These are phyloP conservation scores for Fusarium mundagurra DNA, from an alignment of 2,329 filamentous ascomycete species.

Conservation along the genomic window DNA sequence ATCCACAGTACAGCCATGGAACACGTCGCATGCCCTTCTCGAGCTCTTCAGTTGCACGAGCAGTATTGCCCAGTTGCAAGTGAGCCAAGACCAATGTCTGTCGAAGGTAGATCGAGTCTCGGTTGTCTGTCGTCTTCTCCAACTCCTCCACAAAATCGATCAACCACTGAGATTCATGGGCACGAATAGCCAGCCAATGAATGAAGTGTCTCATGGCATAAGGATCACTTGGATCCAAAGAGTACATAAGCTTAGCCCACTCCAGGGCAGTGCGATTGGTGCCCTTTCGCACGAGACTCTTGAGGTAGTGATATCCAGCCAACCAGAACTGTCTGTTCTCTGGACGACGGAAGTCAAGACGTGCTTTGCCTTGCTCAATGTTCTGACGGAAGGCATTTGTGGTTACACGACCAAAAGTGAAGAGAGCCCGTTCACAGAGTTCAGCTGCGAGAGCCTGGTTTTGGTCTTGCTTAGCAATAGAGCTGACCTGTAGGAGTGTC, in stretches of 20 bases:
- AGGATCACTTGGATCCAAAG: constrained; percentile 80
- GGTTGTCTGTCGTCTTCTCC: constrained; percentile 49
- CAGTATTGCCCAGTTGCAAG: constrained; percentile 73
- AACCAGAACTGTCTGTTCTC: constrained; percentile 96
- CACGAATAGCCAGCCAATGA: constrained; percentile 85
- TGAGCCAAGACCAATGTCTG: constrained; percentile 83
- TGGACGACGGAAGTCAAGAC: constrained; percentile 80
- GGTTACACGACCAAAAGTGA: constrained; percentile 89
- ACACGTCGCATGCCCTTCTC: constrained; percentile 74
- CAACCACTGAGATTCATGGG: constrained; percentile 79
- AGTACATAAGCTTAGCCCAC: constrained; percentile 87
- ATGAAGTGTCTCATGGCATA: constrained; percentile 85
- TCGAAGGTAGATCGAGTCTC: constrained; percentile 71
- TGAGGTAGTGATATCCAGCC: constrained; percentile 87
- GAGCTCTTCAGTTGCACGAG: constrained; percentile 72
- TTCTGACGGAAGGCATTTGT: constrained; percentile 83
- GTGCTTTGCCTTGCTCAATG: constrained; percentile 79
- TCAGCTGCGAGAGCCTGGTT: constrained; percentile 89
- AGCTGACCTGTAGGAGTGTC: constrained; percentile 91
- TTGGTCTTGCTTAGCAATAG: constrained; percentile 89
- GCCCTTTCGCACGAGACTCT: constrained; percentile 86
- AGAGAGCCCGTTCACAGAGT: constrained; percentile 88
- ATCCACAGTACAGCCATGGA: constrained; percentile 84
- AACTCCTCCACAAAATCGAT: constrained; percentile 70
- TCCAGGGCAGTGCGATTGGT: constrained; percentile 93